phyloP scores from a whole-genome alignment of 2,329 filamentous ascomycete species.

The Nemania bipapillata region DNA sequence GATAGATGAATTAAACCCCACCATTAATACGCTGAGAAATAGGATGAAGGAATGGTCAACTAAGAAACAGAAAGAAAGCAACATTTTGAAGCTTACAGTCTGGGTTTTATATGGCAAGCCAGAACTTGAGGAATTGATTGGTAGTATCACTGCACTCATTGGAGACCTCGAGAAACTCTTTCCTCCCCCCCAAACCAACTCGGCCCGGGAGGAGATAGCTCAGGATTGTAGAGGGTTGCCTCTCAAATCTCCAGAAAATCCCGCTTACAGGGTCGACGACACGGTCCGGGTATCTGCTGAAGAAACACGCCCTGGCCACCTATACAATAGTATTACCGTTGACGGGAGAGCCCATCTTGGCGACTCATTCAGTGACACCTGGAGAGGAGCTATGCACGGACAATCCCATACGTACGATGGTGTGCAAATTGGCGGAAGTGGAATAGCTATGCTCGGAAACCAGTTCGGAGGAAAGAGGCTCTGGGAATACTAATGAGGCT shows the following conservation, averaged over 20 bases:
- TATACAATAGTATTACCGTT: neutral
- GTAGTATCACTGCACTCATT: neutral
- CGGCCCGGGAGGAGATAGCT: neutral
- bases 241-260: neutral
- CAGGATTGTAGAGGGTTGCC: neutral
- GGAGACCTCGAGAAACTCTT: neutral
- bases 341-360: neutral
- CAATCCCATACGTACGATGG: neutral
- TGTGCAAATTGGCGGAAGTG: neutral
- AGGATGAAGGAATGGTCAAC: neutral
- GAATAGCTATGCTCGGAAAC: neutral
- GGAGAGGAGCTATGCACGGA: neutral
- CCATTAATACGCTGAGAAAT: too few relatives aligned
- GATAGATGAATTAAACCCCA: neutral
- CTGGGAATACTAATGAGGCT: neutral
- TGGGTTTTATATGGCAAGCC: neutral
- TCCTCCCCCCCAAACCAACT: neutral
- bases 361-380: neutral
- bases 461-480: slow-evolving; percentile 1
- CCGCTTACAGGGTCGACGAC: neutral
- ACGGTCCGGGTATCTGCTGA: neutral
- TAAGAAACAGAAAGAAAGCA: neutral
- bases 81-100: neutral
- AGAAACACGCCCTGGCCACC: neutral
- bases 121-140: neutral